phyloP scores from a whole-genome alignment of 352 stramenopile genomes.

The Pythium aquatile region DNA sequence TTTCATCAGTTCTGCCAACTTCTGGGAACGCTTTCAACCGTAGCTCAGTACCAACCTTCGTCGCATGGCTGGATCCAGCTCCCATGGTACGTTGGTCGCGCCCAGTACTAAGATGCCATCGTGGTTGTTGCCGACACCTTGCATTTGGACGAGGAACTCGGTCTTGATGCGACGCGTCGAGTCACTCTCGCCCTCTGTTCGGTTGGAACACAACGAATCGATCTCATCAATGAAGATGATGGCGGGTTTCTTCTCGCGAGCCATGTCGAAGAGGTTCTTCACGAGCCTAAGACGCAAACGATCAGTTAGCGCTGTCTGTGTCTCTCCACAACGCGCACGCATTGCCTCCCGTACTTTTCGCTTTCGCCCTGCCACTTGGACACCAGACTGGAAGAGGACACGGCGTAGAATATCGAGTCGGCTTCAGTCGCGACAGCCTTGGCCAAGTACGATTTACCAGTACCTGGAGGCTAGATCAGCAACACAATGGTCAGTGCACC shows the following conservation, averaged over 20 bases:
- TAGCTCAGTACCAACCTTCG: constrained; percentile 64
- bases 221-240: constrained; percentile 99
- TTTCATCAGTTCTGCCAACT: neutral
- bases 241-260: constrained; percentile 89
- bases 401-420: constrained; percentile 97
- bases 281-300: constrained; percentile 74
- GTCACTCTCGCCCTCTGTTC: constrained; percentile 95
- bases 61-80: constrained; percentile 96
- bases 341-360: constrained; percentile 55
- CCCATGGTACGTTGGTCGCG: constrained; percentile 98
- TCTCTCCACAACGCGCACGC: too few species aligned
- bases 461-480: constrained; percentile 65
- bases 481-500: constrained; percentile 5
- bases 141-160: constrained; percentile 98
- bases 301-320: too few species aligned
- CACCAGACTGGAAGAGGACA: constrained; percentile 97
- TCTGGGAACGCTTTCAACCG: neutral
- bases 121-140: constrained; percentile 92
- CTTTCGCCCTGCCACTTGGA: constrained; percentile 99
- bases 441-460: constrained; percentile 96
- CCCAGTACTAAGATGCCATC: constrained; percentile 94
- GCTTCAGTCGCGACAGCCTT: constrained; percentile 99
- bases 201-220: constrained; percentile 92
- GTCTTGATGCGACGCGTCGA: constrained; percentile 96
- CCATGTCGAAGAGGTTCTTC: constrained; percentile 98